phyloP scores from a whole-genome alignment of 2,329 filamentous ascomycete species.

The Neopestalotiopsis sp. region DNA sequence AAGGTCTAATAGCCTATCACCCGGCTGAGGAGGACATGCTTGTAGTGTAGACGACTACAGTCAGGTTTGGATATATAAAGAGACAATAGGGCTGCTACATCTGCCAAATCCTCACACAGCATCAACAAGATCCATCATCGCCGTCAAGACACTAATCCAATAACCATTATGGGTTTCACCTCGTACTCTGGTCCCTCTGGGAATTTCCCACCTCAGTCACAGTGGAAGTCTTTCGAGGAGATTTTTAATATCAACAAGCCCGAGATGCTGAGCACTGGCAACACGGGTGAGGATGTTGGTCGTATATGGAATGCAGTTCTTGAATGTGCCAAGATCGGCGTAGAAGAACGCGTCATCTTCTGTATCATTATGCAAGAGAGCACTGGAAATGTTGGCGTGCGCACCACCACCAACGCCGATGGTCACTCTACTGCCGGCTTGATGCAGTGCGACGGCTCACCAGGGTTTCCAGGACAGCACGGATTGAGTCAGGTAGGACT shows the following conservation, averaged over 20 bases:
- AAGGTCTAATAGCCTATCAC: too few relatives aligned
- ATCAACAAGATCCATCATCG: neutral
- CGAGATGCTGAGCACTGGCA: constrained; percentile 36
- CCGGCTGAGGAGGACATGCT: too few relatives aligned
- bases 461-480: constrained; percentile 38
- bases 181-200: constrained; percentile 28
- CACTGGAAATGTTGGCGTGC: constrained; percentile 42
- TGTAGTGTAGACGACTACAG: too few relatives aligned
- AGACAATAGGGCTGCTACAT: too few relatives aligned
- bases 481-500: constrained; percentile 35
- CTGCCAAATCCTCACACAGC: too few relatives aligned
- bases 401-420: constrained; percentile 39
- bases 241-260: constrained; percentile 41
- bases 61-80: too few relatives aligned
- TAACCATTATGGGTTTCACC: constrained; percentile 16
- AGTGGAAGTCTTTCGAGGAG: constrained; percentile 39
- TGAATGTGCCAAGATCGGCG: constrained; percentile 35
- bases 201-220: constrained; percentile 36
- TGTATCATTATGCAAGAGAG: constrained; percentile 47
- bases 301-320: constrained; percentile 38
- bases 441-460: constrained; percentile 43
- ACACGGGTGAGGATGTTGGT: constrained; percentile 37
- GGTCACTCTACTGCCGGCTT: constrained; percentile 40
- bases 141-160: constrained; percentile 15
- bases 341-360: constrained; percentile 43